Base-by-base conservation (phyloP, 208 protist species). In the Leishmania guyanensis region DNA sequence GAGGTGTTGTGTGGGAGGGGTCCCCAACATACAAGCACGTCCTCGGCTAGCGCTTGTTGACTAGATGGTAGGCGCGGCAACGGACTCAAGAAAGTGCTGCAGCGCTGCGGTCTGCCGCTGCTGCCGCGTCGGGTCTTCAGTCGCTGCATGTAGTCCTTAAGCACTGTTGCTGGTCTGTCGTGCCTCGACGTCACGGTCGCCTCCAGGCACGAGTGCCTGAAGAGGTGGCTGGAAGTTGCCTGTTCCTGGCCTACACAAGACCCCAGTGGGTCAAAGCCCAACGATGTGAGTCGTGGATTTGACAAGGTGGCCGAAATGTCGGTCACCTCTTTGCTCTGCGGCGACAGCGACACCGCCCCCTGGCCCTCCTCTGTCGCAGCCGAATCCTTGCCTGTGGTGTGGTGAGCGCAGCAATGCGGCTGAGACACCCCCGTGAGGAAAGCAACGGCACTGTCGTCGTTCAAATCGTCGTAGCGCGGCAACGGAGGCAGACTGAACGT, bases 401-500 rank as follows among this genome's bases (percentile, higher is more conserved):
- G 0, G 76, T 72, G 64, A 14, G 76, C 72, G 76, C 76, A 79
- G 46, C 75, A 79, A 16, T 64, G n/a, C 43, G 48, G 76, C 60
- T 10, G 50, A 17, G 33, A 39, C 8, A 20, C 48, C 3, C 36
- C 51, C 43, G 46, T 26, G 8, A 36, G 76, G 20, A 33, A 53
- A 36, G 26, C 22, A 33, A 46, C 26, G 22, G 64, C 29, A 22
- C 6, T 16, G 14, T 22, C 60, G 8, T 68, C 39, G 62, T 5
- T 39, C 54, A 22, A 3, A 29, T 72, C 60, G 1, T 71, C 64
- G 43, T 79, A 53, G 76, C 29, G 6, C 43, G 76, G 76, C 4
- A 60, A 9, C 48, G 33, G 76, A 6, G 76, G 76, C 16, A 79
- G 39, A 20, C 26, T 71, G 64, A 79, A 79, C 16, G 9, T 39